Base-by-base conservation (phyloP, 176 grass and related monocot species). In the Rhynchospora breviuscula region DNA sequence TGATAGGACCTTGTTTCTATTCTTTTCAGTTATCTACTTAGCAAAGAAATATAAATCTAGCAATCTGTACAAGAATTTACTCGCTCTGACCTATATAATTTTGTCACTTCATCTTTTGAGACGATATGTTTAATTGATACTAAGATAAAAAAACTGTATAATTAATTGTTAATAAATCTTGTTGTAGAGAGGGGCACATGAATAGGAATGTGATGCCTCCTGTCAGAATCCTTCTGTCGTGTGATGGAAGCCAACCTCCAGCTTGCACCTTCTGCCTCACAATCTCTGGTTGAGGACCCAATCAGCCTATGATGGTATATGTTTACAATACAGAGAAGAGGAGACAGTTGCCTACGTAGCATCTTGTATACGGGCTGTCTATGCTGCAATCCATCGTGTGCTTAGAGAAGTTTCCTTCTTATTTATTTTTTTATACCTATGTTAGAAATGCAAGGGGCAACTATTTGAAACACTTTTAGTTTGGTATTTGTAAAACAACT, bases 301-400 rank as follows among this genome's bases (percentile, higher is more conserved):
- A 64, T 93, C 91, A 0, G 79, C 87, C 22, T 98, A 98, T 12
- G 95, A 92, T 0, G 95, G 94, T 64, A 94, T 85, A 47, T 92
- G 90, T 48, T 88, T 93, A 54, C 84, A 75, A 85, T 94, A 94
- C 80, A 83, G 81, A 3, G 95, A 93, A 59, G 90, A 94, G 17
- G 95, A 94, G 86, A 98, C 95, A 5, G 84, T 91, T 12, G 90
- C 92, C 5, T 94, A 98, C 7, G 87, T 98, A 2, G 92, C 95
- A 15, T 93, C 91, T 65, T 92, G 95, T 67, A 98, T 95, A 92
- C 92, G 89, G 0, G 92, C 92, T 33, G 91, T 98, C 60, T 91
- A 95, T 44, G 61, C 95, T 14, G 89, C 95, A 5, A 94, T 91
- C 85, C 88, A 98, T 67, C 92, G 92, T 13, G 95, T 98, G 10